These are phyloP conservation scores for Cercospora sesami DNA, from an alignment of 2,329 filamentous ascomycete genomes.

Conservation along the genomic window DNA sequence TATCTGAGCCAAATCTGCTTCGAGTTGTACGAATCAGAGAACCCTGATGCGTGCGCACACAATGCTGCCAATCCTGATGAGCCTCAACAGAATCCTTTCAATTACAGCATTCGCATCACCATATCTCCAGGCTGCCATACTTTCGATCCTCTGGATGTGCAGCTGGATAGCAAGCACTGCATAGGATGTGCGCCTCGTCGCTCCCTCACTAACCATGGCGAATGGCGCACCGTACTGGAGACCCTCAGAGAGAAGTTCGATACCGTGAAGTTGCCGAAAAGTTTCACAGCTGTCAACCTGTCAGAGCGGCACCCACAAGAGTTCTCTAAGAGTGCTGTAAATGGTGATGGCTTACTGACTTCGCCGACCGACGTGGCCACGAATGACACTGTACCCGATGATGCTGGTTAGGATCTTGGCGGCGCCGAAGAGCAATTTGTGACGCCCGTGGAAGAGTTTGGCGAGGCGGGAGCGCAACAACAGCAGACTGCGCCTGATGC, in stretches of 20 bases:
- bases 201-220: slow-evolving; percentile 83
- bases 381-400: slow-evolving; percentile 2
- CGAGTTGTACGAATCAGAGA: slow-evolving; percentile 94
- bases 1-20: slow-evolving; percentile 98
- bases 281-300: slow-evolving; percentile 53
- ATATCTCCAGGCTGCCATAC: slow-evolving; percentile 95
- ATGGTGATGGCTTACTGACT: slow-evolving; percentile 10
- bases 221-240: slow-evolving; percentile 97
- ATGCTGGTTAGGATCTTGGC: background rate
- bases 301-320: slow-evolving; percentile 51
- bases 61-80: slow-evolving; percentile 50
- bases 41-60: slow-evolving; percentile 53
- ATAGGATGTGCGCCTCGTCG: slow-evolving; percentile 91
- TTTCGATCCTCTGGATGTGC: slow-evolving; percentile 92
- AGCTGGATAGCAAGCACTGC: slow-evolving; percentile 92
- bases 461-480: background rate
- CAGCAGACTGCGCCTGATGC: background rate
- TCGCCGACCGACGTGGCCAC: slow-evolving; percentile 14
- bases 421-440: background rate
- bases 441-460: background rate
- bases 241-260: slow-evolving; percentile 93
- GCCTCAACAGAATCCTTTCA: slow-evolving; percentile 53
- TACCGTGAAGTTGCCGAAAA: slow-evolving; percentile 59
- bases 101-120: slow-evolving; percentile 94
- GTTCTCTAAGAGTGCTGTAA: slow-evolving; percentile 35